Base-by-base conservation (phyloP, 2,329 filamentous ascomycete genomes). In the Diaporthe velutina region DNA sequence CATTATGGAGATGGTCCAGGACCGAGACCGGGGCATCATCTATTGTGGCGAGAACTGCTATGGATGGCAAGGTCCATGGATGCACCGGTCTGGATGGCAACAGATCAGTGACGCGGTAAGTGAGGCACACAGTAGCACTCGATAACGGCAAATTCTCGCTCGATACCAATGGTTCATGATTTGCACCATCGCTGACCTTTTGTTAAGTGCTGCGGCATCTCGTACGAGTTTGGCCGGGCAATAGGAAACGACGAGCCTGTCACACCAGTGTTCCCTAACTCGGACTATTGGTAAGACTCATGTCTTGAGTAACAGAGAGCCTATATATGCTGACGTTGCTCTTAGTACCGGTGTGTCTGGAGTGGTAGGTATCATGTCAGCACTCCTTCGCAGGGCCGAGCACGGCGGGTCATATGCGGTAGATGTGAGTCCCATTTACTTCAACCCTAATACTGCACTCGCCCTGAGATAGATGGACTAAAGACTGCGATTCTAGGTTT, bases 31-130 rank as follows among this genome's bases (percentile, higher is more conserved):
- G 38, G 87, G 87, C 10, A 83, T 88, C 25, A 82, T 89, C 12
- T 87, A 86, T 74, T 86, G 0, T 82, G 83, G 22, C 9, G 87
- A 88, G 79, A 88, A 88, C 79, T 88, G 86, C 79, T 89, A 88
- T 76, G 87, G 87, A 6, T 84, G 83, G 66, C 82, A 87, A 60
- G 87, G 87, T 0, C 83, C 83, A 13, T 88, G 85, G 79, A 80
- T 80, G 6, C 80, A 83, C 67, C 82, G 87, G 0, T 84, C 84
- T 4, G 88, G 87, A 12, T 89, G 87, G 87, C 86, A 88, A 80
- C 86, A 89, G 78, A 86, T 89, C 72, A 85, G 84, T 71, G 85
- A 87, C 74, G 85, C 88, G 9, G 88, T 88, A 0, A 19, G 19
- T 57, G 13, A 17, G n/a, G n/a, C 28, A 19, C 19, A 12, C 10